Base-by-base conservation (phyloP, 2,329 filamentous ascomycete genomes). In the Coniochaeta sp. region DNA sequence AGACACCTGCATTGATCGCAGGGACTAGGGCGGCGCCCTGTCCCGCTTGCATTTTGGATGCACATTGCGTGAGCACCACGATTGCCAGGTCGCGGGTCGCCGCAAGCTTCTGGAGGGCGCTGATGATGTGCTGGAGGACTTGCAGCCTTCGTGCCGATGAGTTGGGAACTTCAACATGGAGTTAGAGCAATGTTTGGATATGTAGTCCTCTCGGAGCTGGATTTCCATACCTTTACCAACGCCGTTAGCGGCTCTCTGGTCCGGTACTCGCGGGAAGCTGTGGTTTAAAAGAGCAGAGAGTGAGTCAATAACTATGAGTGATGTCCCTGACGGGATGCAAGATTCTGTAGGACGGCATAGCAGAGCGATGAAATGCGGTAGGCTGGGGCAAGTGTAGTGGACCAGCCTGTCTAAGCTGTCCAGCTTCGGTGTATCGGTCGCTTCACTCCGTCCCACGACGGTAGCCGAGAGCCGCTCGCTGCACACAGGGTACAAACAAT, bases 51-150 rank as follows among this genome's bases (percentile, higher is more conserved):
- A 95, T 85, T 58, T 85, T 87, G n/a, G 89, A 95, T 38, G 85
- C 86, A 53, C 87, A 89, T 64, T 95, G 91, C 32, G 85, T 90
- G 48, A 91, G 76, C 18, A 94, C 66, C 3, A 96, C 73, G 38
- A 95, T 75, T 22, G 89, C 87, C 50, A 91, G 75, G 60, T 88
- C 79, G 56, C 82, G 79, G 27, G 85, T 79, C 10, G 86, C 83
- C 4, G 91, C 89, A 10, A 95, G 76, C 60, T 86, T 91, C 55
- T 86, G 81, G 10, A 96, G 70, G 4, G 85, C 81, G 52, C 80
- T 83, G 54, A 89, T 81, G 26, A 95, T 76, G 52, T 74, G 75
- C 59, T 84, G 79, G 6, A 85, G 68, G 51, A 73, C 74, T 61
- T 77, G 78, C 12, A 76, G 63, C 32, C 78, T 69, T 57, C 73